phyloP scores from a whole-genome alignment of 169 alveolate species.

The Plasmodium coatneyi region DNA sequence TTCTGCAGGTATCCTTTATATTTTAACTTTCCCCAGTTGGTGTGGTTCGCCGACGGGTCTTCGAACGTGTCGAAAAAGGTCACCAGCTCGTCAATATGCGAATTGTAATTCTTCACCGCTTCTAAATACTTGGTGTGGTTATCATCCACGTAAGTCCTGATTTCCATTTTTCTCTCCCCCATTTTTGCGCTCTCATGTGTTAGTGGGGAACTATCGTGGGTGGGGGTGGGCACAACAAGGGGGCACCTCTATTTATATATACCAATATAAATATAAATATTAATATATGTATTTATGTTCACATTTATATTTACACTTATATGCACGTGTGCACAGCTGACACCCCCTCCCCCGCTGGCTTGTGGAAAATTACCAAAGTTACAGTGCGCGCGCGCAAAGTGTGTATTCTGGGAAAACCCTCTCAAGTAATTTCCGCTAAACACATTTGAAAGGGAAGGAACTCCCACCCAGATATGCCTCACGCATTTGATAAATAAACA shows the following conservation, averaged over 20 bases:
- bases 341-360: neutral
- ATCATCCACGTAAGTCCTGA: conserved; percentile 54
- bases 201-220: neutral
- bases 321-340: neutral
- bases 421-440: neutral
- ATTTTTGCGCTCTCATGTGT: neutral
- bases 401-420: neutral
- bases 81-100: conserved; percentile 44
- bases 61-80: conserved; percentile 47
- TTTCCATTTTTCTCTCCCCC: conserved; percentile 35
- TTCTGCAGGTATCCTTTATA: conserved; percentile 55
- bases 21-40: conserved; percentile 63
- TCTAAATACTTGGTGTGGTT: conserved; percentile 61
- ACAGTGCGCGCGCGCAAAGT: neutral
- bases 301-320: neutral
- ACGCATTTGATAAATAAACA: neutral
- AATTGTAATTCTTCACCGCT: conserved; percentile 63
- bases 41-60: conserved; percentile 52
- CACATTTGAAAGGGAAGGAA: neutral
- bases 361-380: too few relatives aligned
- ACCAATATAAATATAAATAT: neutral
- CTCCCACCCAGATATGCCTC: neutral
- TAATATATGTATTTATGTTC: too few relatives aligned
- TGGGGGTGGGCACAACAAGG: neutral
- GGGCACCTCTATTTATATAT: neutral